A percentile compares a stretch with the other conserved stretches of the same genome.
Evolutionary conservation across 1,139 yeast genomes (phyloP).

Genomic region (Scheffersomyces stambukii): DNA sequence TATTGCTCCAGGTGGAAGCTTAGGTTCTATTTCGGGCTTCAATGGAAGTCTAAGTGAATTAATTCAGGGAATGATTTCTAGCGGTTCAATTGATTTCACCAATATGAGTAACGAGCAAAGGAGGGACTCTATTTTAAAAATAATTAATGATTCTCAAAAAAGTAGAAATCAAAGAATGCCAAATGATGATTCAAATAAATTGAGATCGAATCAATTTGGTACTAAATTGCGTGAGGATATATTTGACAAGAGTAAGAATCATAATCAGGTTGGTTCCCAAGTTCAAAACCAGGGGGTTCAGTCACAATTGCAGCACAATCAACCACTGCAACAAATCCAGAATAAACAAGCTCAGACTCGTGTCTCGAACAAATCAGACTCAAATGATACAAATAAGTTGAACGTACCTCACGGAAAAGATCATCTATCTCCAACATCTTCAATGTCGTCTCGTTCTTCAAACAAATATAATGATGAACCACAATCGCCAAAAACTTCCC

Average conservation of each 20-base stretch:
- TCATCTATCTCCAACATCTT: slow-evolving; percentile 31
- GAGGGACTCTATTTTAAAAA: slow-evolving; percentile 38
- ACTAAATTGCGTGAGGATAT: slow-evolving; percentile 40
- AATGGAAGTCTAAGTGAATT: slow-evolving; percentile 35
- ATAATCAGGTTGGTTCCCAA: slow-evolving; percentile 2
- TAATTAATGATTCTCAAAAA: slow-evolving; percentile 29
- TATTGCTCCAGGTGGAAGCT: slow-evolving; percentile 3
- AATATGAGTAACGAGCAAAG: slow-evolving; percentile 42
- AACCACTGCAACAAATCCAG: slow-evolving; percentile 5
- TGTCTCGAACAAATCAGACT: not conserved
- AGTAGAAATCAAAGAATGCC: slow-evolving; percentile 13
- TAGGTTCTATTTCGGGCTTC: slow-evolving; percentile 28
- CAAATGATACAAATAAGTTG: slow-evolving; percentile 1
- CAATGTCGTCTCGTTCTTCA: slow-evolving; percentile 28
- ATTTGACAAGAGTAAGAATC: slow-evolving; percentile 23
- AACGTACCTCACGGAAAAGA: slow-evolving; percentile 6
- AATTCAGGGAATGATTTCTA: slow-evolving; percentile 32
- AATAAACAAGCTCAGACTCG: slow-evolving; percentile 3
- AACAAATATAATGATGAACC: slow-evolving; percentile 34
- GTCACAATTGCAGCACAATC: slow-evolving; percentile 6
- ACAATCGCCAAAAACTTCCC: slow-evolving; percentile 43
- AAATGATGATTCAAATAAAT: slow-evolving; percentile 8
- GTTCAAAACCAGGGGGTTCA: no score
- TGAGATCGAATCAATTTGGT: slow-evolving; percentile 4
- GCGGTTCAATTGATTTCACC: slow-evolving; percentile 37